These are phyloP conservation scores for Osmanthus fragrans DNA, from an alignment of 257 asterid genomes.

Conservation along the genomic window DNA sequence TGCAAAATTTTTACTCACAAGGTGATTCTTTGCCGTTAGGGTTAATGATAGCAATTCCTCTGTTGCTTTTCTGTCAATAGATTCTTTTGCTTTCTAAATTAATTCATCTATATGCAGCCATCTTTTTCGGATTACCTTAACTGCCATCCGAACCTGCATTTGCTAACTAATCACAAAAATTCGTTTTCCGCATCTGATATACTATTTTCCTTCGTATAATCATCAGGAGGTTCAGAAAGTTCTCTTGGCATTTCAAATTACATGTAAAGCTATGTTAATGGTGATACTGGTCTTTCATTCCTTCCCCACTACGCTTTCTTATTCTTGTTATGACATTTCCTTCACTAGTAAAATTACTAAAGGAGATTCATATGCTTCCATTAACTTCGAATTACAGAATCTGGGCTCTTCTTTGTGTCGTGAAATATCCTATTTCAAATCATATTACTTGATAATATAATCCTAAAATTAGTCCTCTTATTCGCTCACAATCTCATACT, in stretches of 20 bases:
- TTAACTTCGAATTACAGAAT: not conserved
- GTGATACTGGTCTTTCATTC: not conserved
- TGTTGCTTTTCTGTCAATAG: not conserved
- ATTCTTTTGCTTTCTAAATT: not conserved
- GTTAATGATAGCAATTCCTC: not conserved
- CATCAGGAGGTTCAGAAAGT: not conserved
- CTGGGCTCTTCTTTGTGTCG: not conserved
- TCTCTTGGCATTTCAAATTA: not conserved
- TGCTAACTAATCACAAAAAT: slow-evolving; percentile 5
- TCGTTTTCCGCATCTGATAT: not conserved
- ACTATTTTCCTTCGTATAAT: not conserved
- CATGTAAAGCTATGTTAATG: not conserved
- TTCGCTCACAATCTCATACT: slow-evolving; percentile 11
- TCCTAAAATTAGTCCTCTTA: not conserved
- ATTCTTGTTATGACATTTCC: slow-evolving; percentile 8
- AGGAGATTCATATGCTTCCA: not conserved
- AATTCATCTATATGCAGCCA: not conserved
- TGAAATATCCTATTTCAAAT: not conserved
- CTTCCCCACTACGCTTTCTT: not conserved
- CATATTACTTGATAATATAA: not conserved
- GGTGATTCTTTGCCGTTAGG: slow-evolving; percentile 42
- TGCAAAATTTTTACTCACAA: slow-evolving; percentile 63
- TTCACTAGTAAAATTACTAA: not conserved
- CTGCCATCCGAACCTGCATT: too few species aligned
- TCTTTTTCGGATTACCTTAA: too few species aligned